Percentiles rank a stretch among this genome's conserved stretches.
Evolutionary conservation across 2,329 filamentous ascomycete genomes (phyloP).

Genomic region (Colletotrichum scovillei): DNA sequence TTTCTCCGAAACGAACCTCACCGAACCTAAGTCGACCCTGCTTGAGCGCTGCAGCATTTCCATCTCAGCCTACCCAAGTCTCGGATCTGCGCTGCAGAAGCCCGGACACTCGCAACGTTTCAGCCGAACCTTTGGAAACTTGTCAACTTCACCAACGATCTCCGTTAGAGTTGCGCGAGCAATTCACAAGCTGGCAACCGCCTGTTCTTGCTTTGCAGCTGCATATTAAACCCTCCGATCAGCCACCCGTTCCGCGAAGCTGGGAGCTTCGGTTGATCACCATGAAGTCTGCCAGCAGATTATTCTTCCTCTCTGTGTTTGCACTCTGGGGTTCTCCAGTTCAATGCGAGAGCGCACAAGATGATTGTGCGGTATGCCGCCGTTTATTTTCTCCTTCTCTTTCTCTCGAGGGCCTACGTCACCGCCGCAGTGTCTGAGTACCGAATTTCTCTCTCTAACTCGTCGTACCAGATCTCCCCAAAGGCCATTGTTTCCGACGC

Average conservation of each 20-base stretch:
- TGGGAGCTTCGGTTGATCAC: constrained; percentile 1
- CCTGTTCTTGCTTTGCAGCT: not conserved
- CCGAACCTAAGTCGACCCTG: constrained; percentile 11
- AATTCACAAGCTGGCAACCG: not conserved
- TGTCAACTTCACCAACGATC: constrained; percentile 11
- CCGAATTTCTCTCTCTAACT: constrained; percentile 53
- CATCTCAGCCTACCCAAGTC: constrained; percentile 8
- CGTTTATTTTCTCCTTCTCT: constrained; percentile 38
- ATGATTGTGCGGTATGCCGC: constrained; percentile 65
- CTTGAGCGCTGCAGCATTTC: constrained; percentile 13
- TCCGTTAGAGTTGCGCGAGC: not conserved
- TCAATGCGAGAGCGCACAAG: constrained; percentile 56
- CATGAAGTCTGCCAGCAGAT: constrained; percentile 65
- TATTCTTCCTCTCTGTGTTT: constrained; percentile 68
- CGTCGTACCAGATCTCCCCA: constrained; percentile 78
- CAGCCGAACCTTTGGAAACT: constrained; percentile 31
- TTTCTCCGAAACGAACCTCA: constrained; percentile 29
- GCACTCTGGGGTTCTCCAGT: constrained; percentile 63
- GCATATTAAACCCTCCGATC: constrained; percentile 7
- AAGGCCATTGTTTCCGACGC: constrained; percentile 92
- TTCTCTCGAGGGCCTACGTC: constrained; percentile 35
- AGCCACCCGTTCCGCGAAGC: not conserved
- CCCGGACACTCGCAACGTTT: constrained; percentile 28
- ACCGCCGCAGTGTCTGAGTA: constrained; percentile 33
- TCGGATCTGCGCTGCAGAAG: constrained; percentile 7